Evolutionary conservation across 352 stramenopile species (phyloP).

Genomic region (Thalassiosira hispida): DNA sequence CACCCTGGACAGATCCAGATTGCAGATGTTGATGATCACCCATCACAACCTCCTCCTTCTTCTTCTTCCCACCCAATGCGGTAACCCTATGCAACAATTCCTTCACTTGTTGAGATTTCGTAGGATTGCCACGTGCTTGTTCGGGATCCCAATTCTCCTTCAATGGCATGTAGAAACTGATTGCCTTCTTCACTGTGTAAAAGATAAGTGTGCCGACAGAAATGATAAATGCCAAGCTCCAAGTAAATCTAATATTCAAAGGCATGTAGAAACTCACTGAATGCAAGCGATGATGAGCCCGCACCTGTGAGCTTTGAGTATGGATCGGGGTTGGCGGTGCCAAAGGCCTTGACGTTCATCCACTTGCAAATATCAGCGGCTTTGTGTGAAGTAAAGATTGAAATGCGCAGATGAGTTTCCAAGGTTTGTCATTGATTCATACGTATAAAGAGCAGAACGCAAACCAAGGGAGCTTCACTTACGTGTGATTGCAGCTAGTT

Average conservation of each 20-base stretch:
- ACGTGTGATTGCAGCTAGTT: constrained; percentile 33
- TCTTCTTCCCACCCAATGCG: neutral
- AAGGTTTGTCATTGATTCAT: neutral
- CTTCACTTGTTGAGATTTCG: constrained; percentile 13
- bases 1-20: too few relatives aligned
- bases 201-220: too few relatives aligned
- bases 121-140: constrained; percentile 9
- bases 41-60: constrained; percentile 10
- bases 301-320: constrained; percentile 10
- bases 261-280: constrained; percentile 19
- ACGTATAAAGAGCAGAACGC: neutral
- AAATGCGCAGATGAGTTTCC: neutral
- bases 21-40: too few relatives aligned
- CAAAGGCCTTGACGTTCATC: constrained; percentile 37
- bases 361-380: constrained; percentile 22
- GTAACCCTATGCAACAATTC: constrained; percentile 17
- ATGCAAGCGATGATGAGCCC: constrained; percentile 11
- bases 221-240: too few relatives aligned
- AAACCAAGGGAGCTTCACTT: neutral
- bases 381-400: neutral
- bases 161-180: constrained; percentile 13
- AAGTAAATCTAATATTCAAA: too few relatives aligned
- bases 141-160: constrained; percentile 17
- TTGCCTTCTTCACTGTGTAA: constrained; percentile 17
- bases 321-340: constrained; percentile 17